Percentiles rank a stretch among this genome's conserved stretches.
These are phyloP conservation scores for Pterocarpus macrocarpus DNA, from an alignment of 306 rosid species.

Conservation along the genomic window DNA sequence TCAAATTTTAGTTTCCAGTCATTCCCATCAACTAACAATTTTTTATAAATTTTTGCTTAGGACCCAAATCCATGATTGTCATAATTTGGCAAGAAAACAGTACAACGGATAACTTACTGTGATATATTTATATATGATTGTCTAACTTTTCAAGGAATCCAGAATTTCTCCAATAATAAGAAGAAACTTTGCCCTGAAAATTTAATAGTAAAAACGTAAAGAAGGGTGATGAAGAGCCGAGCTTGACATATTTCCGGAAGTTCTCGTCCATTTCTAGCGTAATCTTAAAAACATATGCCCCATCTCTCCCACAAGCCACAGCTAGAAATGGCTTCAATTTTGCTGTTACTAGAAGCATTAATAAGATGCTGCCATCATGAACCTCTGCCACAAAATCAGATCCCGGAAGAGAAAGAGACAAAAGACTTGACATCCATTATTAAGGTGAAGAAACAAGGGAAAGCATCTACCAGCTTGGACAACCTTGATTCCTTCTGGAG, in stretches of 20 bases:
- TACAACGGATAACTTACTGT: not conserved
- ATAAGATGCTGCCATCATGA: conserved; percentile 47
- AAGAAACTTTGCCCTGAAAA: not conserved
- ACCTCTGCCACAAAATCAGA: not conserved
- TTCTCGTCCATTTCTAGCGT: not conserved
- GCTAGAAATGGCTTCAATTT: conserved; percentile 56
- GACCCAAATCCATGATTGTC: not conserved
- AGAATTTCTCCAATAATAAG: not conserved
- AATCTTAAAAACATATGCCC: conserved; percentile 21
- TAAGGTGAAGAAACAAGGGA: conserved; percentile 24
- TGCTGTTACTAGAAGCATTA: conserved; percentile 54
- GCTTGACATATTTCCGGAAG: not conserved
- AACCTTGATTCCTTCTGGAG: conserved; percentile 41
- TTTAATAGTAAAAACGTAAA: not conserved
- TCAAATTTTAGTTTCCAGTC: not conserved
- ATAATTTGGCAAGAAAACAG: conserved; percentile 36
- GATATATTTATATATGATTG: conserved; percentile 1
- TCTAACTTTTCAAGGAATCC: conserved; percentile 33
- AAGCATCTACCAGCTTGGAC: conserved; percentile 29
- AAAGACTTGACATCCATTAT: conserved; percentile 7
- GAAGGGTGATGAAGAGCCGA: conserved; percentile 7
- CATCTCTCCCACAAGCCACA: conserved; percentile 15
- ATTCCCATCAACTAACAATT: not conserved
- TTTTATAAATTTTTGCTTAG: not conserved
- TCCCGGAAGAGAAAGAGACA: conserved; percentile 11